A percentile compares a stretch with the other conserved stretches of the same genome.
These are phyloP conservation scores for Citrullus colocynthis DNA, from an alignment of 306 rosid genomes.

Conservation along the genomic window DNA sequence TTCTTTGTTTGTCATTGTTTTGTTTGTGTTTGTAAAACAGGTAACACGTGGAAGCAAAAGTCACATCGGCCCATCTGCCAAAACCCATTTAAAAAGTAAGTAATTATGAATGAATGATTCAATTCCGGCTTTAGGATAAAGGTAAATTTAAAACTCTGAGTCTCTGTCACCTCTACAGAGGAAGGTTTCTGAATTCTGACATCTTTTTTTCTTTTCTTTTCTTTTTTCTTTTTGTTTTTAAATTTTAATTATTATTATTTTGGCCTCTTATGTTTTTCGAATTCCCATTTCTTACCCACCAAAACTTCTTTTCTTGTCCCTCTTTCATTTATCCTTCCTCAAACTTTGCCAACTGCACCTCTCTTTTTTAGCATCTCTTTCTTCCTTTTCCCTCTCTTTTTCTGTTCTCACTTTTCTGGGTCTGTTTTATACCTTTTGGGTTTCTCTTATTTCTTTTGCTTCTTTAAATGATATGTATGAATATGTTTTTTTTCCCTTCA, in stretches of 20 bases:
- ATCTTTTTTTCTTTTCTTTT: conserved; percentile 5
- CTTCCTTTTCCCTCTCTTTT: neutral
- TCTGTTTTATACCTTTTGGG: neutral
- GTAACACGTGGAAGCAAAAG: conserved; percentile 38
- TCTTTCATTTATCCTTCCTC: neutral
- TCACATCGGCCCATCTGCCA: conserved; percentile 37
- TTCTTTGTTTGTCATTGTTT: neutral
- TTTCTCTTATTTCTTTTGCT: neutral
- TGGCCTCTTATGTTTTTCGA: neutral
- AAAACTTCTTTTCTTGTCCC: neutral
- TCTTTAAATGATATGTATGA: neutral
- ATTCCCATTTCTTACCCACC: neutral
- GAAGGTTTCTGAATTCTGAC: conserved; percentile 8
- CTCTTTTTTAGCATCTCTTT: neutral
- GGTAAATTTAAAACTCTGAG: conserved; percentile 37
- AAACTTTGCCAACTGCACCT: neutral
- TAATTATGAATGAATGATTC: conserved; percentile 86
- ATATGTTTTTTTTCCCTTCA: neutral
- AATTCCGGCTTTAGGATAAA: conserved; percentile 42
- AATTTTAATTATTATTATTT: too few species aligned
- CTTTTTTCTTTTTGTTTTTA: neutral
- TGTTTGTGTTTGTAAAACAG: neutral
- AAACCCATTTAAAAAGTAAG: conserved; percentile 34
- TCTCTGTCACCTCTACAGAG: conserved; percentile 11
- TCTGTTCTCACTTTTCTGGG: neutral